Evolutionary conservation across 306 rosid genomes (phyloP), one percentile per base, ranked within the genome.

Genomic region (Pterocarpus santalinus): DNA sequence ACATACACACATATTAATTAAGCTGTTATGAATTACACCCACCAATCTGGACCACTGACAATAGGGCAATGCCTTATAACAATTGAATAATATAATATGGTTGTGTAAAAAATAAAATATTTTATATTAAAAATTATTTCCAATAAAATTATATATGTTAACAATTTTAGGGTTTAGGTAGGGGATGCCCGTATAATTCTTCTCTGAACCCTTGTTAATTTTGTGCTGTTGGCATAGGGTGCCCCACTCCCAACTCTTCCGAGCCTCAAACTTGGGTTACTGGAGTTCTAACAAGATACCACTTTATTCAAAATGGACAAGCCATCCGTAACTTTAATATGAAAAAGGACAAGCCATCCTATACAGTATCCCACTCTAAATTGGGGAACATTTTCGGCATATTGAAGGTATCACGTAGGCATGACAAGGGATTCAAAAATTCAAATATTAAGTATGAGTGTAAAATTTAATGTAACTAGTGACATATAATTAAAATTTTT

Each of bases 11-110:
- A 32, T 60, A 69, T 70, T 77, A 53, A 70, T 77, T 52, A 77
- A 64, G 67, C 36, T 75, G 77, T 77, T 73, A 63, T 53, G 62
- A 77, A 44, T 64, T 71, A 9, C 60, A 65, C 80, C 83, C 51
- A 81, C 75, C 80, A 49, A 53, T 41, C 14, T 81, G 84, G 80
- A 81, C 84, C 84, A 73, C 74, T 72, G 28, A 17, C 55, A 30
- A 38, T 1, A 56, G 53, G 47, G 11, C 32, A 14, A 61, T 61
- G 72, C 22, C 43, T 62, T 36, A 6, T 43, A 17, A 79, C 39
- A 22, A 51, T 69, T 44, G 34, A 17, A 47, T 30, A 70, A 30
- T 72, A 61, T 74, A 7, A 12, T 9, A 22, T 22, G 28, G 28
- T 22, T 22, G 28, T 22, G 28, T 22, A 22, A 1, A 22, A 22